Evolutionary conservation across 225 moss, liverwort and hornwort species (phyloP).

Genomic region (Lunularia cruciata): DNA sequence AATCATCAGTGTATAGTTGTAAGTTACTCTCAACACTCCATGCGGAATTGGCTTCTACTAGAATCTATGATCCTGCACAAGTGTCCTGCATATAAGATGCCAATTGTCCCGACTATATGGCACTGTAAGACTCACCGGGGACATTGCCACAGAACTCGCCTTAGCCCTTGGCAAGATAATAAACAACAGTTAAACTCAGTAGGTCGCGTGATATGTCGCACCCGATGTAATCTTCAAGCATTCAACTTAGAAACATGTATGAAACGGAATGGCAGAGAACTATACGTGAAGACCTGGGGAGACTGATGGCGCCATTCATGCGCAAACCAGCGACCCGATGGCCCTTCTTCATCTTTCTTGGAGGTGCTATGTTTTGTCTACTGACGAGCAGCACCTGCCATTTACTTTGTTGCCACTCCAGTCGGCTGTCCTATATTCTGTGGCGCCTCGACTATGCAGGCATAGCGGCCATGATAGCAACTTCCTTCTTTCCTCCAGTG

Average conservation of each 20-base stretch:
- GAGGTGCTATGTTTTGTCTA: constrained; percentile 90
- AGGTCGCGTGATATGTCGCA: no score
- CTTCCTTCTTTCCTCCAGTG: constrained; percentile 89
- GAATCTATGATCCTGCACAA: no score
- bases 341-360: constrained; percentile 83
- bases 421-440: constrained; percentile 62
- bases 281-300: constrained; percentile 67
- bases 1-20: constrained; percentile 86
- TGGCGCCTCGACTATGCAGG: constrained; percentile 93
- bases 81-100: no score
- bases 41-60: no score
- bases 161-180: neutral
- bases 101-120: no score
- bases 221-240: no score
- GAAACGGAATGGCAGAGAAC: constrained; percentile 48
- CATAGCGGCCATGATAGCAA: constrained; percentile 94
- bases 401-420: constrained; percentile 86
- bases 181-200: no score
- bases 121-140: no score
- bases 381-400: constrained; percentile 85
- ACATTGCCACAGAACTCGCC: neutral
- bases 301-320: constrained; percentile 61
- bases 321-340: constrained; percentile 61
- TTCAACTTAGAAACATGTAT: neutral
- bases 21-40: constrained; percentile 9